phyloP scores from a whole-genome alignment of 495 filamentous ascomycete genomes.

The Neurospora sublineolata region DNA sequence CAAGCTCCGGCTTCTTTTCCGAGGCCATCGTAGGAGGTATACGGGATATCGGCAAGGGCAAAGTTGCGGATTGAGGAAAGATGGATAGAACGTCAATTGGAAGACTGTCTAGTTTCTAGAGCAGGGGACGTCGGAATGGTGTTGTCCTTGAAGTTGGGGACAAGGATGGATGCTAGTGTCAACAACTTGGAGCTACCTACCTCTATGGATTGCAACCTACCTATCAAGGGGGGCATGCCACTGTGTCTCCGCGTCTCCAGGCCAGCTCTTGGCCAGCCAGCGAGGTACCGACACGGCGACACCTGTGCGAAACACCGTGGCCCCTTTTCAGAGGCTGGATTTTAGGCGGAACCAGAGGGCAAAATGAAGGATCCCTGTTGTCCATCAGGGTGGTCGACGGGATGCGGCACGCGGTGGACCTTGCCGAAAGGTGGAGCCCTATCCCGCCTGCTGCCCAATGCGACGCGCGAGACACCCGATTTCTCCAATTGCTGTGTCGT shows the following conservation, averaged over 20 bases:
- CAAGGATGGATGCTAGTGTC: not conserved
- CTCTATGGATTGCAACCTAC: not conserved
- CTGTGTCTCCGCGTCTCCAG: not conserved
- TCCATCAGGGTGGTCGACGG: not conserved
- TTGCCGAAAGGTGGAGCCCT: not conserved
- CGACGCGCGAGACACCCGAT: not conserved
- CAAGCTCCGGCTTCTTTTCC: constrained; percentile 34
- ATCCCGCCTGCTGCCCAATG: not conserved
- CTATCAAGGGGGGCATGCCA: not conserved
- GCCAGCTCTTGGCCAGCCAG: not conserved
- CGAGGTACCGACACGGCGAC: not conserved
- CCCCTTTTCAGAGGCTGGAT: not conserved
- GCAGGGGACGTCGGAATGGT: not conserved
- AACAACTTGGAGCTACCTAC: not conserved
- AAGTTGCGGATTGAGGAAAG: not conserved
- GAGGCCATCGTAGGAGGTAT: constrained; percentile 18
- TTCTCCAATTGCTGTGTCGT: not conserved
- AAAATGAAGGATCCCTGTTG: not conserved
- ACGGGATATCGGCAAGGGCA: not conserved
- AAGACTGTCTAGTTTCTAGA: not conserved
- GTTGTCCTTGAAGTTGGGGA: not conserved
- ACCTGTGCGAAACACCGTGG: not conserved
- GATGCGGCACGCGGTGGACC: not conserved
- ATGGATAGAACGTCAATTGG: not conserved
- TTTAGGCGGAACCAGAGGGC: not conserved